A percentile compares a stretch with the other conserved stretches of the same genome.
These are phyloP conservation scores for Phytopythium delawarense DNA, from an alignment of 352 stramenopile genomes.

Conservation along the genomic window DNA sequence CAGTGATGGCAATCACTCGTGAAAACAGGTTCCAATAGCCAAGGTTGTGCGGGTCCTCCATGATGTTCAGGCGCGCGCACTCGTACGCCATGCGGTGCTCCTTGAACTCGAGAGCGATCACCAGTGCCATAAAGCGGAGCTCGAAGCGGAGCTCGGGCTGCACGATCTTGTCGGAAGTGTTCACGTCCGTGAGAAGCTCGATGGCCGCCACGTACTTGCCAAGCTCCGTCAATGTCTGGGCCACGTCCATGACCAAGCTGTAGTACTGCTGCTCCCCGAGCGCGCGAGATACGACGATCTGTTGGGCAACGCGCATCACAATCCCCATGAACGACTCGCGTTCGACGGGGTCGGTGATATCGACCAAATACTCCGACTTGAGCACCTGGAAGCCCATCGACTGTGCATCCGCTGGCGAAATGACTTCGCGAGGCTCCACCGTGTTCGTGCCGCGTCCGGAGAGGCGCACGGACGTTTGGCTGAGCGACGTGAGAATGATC, in stretches of 20 bases:
- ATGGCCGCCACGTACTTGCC: slow-evolving; percentile 83
- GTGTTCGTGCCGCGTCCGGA: slow-evolving; percentile 63
- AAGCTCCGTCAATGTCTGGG: slow-evolving; percentile 70
- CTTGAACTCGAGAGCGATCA: slow-evolving; percentile 81
- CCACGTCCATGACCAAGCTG: slow-evolving; percentile 73
- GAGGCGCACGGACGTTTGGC: slow-evolving; percentile 70
- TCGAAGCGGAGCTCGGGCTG: slow-evolving; percentile 71
- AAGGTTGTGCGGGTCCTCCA: slow-evolving; percentile 76
- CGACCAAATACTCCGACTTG: slow-evolving; percentile 79
- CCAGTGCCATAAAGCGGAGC: slow-evolving; percentile 76
- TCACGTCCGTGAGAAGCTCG: slow-evolving; percentile 82
- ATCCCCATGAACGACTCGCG: slow-evolving; percentile 84
- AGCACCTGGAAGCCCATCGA: slow-evolving; percentile 75
- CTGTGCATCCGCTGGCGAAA: slow-evolving; percentile 52
- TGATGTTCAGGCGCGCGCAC: slow-evolving; percentile 81
- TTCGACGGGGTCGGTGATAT: slow-evolving; percentile 67
- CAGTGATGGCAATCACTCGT: slow-evolving; percentile 77
- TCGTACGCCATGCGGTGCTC: slow-evolving; percentile 88
- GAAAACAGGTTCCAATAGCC: slow-evolving; percentile 87
- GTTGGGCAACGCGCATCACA: slow-evolving; percentile 78
- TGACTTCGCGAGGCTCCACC: slow-evolving; percentile 42
- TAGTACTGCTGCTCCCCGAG: slow-evolving; percentile 76
- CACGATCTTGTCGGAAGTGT: slow-evolving; percentile 82
- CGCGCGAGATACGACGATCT: slow-evolving; percentile 73
- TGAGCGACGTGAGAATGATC: slow-evolving; percentile 78